Conservation (phyloP, 495 filamentous ascomycete genomes). For the Neurospora hispaniola region DNA sequence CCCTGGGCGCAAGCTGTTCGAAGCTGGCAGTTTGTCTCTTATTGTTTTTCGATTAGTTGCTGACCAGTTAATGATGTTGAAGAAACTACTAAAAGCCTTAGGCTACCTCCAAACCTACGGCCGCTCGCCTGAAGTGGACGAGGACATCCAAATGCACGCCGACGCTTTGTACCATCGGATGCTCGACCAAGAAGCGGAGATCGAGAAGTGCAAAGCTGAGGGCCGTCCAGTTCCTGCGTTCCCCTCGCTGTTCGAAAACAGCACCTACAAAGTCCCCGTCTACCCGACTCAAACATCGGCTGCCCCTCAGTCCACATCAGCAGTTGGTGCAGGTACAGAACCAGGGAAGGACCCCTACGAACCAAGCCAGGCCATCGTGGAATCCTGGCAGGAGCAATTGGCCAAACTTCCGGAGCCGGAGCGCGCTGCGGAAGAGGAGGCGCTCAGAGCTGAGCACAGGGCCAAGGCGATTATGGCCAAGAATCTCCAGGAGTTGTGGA, state of each 20-base stretch:
- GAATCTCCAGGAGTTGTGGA: slow-evolving; percentile 42
- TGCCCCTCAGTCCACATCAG: slow-evolving; percentile 4
- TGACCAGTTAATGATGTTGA: neutral
- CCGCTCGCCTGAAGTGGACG: slow-evolving; percentile 58
- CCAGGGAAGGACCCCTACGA: slow-evolving; percentile 10
- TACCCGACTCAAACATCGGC: slow-evolving; percentile 15
- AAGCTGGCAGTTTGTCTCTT: neutral
- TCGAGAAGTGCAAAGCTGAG: slow-evolving; percentile 55
- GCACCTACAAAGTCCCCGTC: slow-evolving; percentile 8
- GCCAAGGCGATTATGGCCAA: slow-evolving; percentile 45
- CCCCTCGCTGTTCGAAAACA: slow-evolving; percentile 31
- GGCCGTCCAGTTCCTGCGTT: slow-evolving; percentile 43
- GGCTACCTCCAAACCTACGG: slow-evolving; percentile 69
- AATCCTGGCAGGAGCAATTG: slow-evolving; percentile 41
- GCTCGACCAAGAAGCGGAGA: slow-evolving; percentile 61
- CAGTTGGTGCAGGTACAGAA: neutral
- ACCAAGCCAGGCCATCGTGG: slow-evolving; percentile 23
- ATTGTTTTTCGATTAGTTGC: neutral
- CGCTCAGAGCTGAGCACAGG: slow-evolving; percentile 49
- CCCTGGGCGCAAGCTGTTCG: neutral
- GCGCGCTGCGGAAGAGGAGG: slow-evolving; percentile 53
- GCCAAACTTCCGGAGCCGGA: slow-evolving; percentile 51
- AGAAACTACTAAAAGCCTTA: slow-evolving; percentile 80
- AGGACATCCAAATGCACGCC: slow-evolving; percentile 91
- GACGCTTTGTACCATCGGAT: slow-evolving; percentile 80